A percentile compares a stretch with the other conserved stretches of the same genome.
Evolutionary conservation across 768 basidiomycete genomes (phyloP).

Genomic region (Asterophora parasitica): DNA sequence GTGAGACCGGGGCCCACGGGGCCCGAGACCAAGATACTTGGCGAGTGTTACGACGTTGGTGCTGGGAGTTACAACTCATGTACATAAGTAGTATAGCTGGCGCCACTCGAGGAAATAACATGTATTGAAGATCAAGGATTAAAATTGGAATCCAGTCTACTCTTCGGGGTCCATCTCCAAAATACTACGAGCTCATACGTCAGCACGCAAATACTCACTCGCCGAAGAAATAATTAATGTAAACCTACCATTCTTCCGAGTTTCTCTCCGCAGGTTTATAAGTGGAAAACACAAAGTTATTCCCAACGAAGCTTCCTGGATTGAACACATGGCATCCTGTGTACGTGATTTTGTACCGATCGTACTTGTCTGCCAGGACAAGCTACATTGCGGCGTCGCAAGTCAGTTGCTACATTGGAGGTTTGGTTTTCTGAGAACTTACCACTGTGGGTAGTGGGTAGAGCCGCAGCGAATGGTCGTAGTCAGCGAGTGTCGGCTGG

Average conservation of each 20-base stretch:
- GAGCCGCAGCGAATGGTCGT: conserved; percentile 85
- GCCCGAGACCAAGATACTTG: too few species aligned
- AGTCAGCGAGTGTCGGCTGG: conserved; percentile 84
- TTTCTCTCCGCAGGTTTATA: conserved; percentile 83
- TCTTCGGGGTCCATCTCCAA: conserved; percentile 37
- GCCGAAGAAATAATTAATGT: conserved; percentile 6
- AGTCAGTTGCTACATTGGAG: neutral
- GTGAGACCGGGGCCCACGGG: too few species aligned
- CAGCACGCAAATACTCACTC: neutral
- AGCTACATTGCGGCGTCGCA: conserved; percentile 42
- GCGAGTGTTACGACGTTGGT: too few species aligned
- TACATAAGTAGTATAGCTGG: neutral
- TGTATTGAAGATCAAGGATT: neutral
- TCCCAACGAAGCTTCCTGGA: conserved; percentile 87
- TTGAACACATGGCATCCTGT: conserved; percentile 99
- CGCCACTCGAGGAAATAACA: neutral
- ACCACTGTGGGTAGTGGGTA: conserved; percentile 94
- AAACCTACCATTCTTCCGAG: conserved; percentile 74
- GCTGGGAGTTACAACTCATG: too few species aligned
- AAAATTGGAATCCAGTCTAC: conserved; percentile 8
- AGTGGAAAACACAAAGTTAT: conserved; percentile 80
- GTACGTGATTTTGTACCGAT: conserved; percentile 93
- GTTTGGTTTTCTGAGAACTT: conserved; percentile 23
- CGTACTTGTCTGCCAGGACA: conserved; percentile 93
- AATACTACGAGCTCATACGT: conserved; percentile 20